These are phyloP conservation scores for Suillus decipiens DNA, from an alignment of 768 basidiomycete genomes.

Conservation along the genomic window DNA sequence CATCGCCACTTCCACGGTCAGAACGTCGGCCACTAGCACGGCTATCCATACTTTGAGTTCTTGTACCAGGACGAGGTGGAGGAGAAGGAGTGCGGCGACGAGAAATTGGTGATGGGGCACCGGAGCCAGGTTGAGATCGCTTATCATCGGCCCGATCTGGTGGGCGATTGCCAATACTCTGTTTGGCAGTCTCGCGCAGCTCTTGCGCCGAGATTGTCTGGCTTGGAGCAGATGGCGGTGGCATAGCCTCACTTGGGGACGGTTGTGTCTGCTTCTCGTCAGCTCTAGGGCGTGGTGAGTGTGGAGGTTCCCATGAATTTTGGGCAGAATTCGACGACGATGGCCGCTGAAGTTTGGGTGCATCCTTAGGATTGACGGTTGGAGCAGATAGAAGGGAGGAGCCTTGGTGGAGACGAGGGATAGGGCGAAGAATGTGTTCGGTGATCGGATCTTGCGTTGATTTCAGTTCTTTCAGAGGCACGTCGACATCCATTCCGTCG, in stretches of 20 bases:
- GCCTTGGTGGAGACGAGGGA: conserved; percentile 22
- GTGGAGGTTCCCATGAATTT: conserved; percentile 35
- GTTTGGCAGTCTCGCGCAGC: conserved; percentile 77
- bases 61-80: conserved; percentile 61
- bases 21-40: conserved; percentile 67
- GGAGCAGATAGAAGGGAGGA: conserved; percentile 13
- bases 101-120: conserved; percentile 52
- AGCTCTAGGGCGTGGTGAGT: conserved; percentile 41
- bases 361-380: conserved; percentile 19
- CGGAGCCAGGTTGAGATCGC: conserved; percentile 52
- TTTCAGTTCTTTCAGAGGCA: conserved; percentile 27
- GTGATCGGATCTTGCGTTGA: background rate
- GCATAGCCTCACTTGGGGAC: conserved; percentile 52
- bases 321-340: conserved; percentile 16
- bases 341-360: conserved; percentile 22
- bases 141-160: conserved; percentile 45
- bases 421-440: conserved; percentile 12
- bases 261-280: conserved; percentile 43
- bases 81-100: conserved; percentile 69
- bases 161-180: conserved; percentile 47
- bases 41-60: conserved; percentile 72
- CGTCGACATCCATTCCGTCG: conserved; percentile 41
- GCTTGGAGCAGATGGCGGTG: conserved; percentile 76
- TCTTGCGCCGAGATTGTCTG: conserved; percentile 80
- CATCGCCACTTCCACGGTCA: conserved; percentile 49